A percentile compares a stretch with the other conserved stretches of the same genome.
These are phyloP conservation scores for Pouteria glomerata DNA, from an alignment of 148 eudicot species.

Conservation along the genomic window DNA sequence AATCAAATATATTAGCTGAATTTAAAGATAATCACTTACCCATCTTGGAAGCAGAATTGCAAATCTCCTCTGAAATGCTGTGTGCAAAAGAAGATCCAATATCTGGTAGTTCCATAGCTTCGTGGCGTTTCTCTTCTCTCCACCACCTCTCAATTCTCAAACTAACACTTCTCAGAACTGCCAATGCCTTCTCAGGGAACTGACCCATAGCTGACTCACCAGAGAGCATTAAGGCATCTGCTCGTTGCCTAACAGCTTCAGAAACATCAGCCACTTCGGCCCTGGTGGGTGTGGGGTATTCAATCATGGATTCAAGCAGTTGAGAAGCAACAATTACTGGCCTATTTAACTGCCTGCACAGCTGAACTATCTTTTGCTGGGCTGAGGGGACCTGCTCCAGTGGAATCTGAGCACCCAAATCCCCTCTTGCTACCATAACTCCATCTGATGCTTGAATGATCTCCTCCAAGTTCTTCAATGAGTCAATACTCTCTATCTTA, in stretches of 20 bases:
- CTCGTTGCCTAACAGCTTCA: constrained; percentile 92
- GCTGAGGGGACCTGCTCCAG: constrained; percentile 92
- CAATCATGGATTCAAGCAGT: constrained; percentile 96
- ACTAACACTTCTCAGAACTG: constrained; percentile 85
- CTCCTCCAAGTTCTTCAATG: constrained; percentile 83
- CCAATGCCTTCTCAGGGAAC: constrained; percentile 81
- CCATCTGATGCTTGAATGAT: constrained; percentile 91
- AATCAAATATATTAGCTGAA: background rate
- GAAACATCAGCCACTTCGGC: constrained; percentile 99
- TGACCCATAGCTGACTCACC: constrained; percentile 99
- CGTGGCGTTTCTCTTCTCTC: constrained; percentile 78
- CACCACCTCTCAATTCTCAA: constrained; percentile 94
- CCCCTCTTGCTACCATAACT: constrained; percentile 98
- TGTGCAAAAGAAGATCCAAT: constrained; percentile 61
- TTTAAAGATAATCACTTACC: constrained; percentile 35
- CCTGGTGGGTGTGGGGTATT: constrained; percentile 92
- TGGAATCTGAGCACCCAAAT: constrained; percentile 96
- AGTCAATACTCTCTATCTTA: constrained; percentile 93
- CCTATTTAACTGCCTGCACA: constrained; percentile 75
- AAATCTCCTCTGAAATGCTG: constrained; percentile 77
- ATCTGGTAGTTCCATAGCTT: constrained; percentile 56
- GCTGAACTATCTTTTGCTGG: constrained; percentile 81
- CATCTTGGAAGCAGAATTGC: constrained; percentile 84
- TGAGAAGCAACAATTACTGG: constrained; percentile 98
- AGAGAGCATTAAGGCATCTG: constrained; percentile 94